Evolutionary conservation across 1,284 basidiomycete genomes (phyloP).

Genomic region (Schizophyllum amplum): DNA sequence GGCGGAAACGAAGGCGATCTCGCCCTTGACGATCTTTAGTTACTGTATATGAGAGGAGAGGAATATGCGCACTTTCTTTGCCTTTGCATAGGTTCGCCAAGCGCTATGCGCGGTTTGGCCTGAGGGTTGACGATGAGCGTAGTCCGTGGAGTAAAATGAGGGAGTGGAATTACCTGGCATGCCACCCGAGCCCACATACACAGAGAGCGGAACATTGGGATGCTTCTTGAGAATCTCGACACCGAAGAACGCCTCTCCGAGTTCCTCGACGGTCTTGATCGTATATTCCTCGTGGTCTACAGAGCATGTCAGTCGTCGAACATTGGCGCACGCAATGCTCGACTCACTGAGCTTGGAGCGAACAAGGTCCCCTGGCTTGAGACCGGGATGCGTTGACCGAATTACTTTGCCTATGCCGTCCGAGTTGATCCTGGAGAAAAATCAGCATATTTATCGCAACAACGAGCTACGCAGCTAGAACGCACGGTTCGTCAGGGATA

Average conservation of each 20-base stretch:
- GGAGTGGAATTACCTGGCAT: slow-evolving; percentile 28
- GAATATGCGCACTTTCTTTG: slow-evolving; percentile 21
- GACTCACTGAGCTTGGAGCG: background rate
- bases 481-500: too few species aligned
- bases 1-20: slow-evolving; percentile 45
- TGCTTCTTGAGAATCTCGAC: slow-evolving; percentile 23
- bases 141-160: background rate
- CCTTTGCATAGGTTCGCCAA: slow-evolving; percentile 26
- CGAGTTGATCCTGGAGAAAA: too few species aligned
- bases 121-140: too few species aligned
- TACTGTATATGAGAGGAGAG: background rate
- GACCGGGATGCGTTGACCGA: background rate
- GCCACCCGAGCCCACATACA: slow-evolving; percentile 41
- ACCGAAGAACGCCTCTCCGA: slow-evolving; percentile 10
- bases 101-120: slow-evolving; percentile 31
- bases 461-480: too few species aligned
- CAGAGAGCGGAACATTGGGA: slow-evolving; percentile 33
- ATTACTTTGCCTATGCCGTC: background rate
- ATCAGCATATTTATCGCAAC: background rate
- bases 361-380: background rate
- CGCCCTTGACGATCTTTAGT: slow-evolving; percentile 33
- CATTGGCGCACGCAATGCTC: too few species aligned
- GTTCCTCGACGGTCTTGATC: slow-evolving; percentile 2
- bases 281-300: slow-evolving; percentile 17
- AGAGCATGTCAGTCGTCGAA: background rate